These are phyloP conservation scores for Sugiyamaella marilandica DNA, from an alignment of 805 yeast genomes.

Conservation along the genomic window DNA sequence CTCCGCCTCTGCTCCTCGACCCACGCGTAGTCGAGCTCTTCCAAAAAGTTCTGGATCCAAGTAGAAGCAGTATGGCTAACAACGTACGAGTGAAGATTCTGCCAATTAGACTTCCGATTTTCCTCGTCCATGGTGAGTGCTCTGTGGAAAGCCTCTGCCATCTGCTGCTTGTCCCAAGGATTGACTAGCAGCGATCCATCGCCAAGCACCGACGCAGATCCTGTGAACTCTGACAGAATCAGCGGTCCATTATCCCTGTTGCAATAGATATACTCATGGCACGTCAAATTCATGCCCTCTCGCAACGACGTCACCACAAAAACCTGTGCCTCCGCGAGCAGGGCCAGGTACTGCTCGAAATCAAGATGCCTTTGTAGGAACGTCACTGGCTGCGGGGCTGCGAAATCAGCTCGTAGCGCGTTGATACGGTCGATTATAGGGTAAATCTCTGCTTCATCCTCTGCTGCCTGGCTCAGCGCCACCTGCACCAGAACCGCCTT, in stretches of 20 bases:
- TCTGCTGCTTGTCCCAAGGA: slow-evolving; percentile 79
- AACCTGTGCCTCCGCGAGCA: slow-evolving; percentile 77
- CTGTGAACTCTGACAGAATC: slow-evolving; percentile 87
- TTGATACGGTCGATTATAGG: slow-evolving; percentile 82
- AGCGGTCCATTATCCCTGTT: slow-evolving; percentile 31
- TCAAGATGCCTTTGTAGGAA: slow-evolving; percentile 83
- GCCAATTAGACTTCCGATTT: slow-evolving; percentile 64
- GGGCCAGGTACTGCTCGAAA: slow-evolving; percentile 83
- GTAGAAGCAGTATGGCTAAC: slow-evolving; percentile 60
- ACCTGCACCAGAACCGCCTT: slow-evolving; percentile 77
- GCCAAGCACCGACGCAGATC: slow-evolving; percentile 72
- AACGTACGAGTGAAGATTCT: slow-evolving; percentile 52
- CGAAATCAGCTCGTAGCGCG: slow-evolving; percentile 67
- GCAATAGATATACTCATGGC: slow-evolving; percentile 87
- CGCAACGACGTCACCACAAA: slow-evolving; percentile 88
- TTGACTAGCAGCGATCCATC: slow-evolving; percentile 68
- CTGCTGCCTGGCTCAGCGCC: slow-evolving; percentile 13
- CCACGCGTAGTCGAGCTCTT: slow-evolving; percentile 51
- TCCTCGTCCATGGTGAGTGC: slow-evolving; percentile 61
- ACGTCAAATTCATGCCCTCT: slow-evolving; percentile 95
- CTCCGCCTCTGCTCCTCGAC: slow-evolving; percentile 42
- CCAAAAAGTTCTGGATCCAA: slow-evolving; percentile 64
- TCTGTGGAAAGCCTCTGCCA: slow-evolving; percentile 55
- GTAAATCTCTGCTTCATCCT: slow-evolving; percentile 63
- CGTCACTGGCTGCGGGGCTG: slow-evolving; percentile 73